Evolutionary conservation across 176 grass and related monocot species (phyloP), one percentile per base, ranked within the genome.

Genomic region (Aegilops umbellulata): DNA sequence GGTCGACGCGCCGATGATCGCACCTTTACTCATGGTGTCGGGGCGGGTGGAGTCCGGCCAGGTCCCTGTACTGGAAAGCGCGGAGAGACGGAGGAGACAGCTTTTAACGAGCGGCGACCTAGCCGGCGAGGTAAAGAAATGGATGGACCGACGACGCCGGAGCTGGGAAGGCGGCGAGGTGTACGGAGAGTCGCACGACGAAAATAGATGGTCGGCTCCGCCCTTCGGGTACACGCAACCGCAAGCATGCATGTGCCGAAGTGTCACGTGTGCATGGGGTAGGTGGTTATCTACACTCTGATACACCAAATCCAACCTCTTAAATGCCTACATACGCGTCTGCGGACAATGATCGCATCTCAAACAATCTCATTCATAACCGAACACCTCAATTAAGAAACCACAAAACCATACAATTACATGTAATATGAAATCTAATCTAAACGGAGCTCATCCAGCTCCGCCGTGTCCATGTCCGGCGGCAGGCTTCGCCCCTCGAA

Each of bases 1-100:
- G 25, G 84, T 92, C 0, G 91, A 90, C 20, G 80, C 91, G 77
- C 91, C 91, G 60, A 95, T 58, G 30, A 89, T 86, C 1, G 82
- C 87, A 17, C 69, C 39, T 39, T 92, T 98, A 34, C 89, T 87
- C 89, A 90, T 89, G 8, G 61, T 80, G 78, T 46, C 60, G 22
- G 9, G 11, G 77, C 34, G 31, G 57, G 34, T 41, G 57, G 55
- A 31, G 31, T 4, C 32, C 27, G 16, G 32, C 30, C 26, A 30
- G 34, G 74, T 55, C 26, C 53, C 17, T 31, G 17, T 44, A 67
- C 65, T 68, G 77, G 34, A 62, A 62, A 63, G 8, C 34, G 35
- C 76, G 14, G 35, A 5, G 53, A 24, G 32, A 39, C 13, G 5
- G 25, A 80, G 58, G 77, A 20, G 77, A 80, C 44, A 1, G 51